Percentiles rank a stretch among this genome's conserved stretches.
Evolutionary conservation across 2,329 filamentous ascomycete genomes (phyloP).

Genomic region (Dactylellina haptotyla): DNA sequence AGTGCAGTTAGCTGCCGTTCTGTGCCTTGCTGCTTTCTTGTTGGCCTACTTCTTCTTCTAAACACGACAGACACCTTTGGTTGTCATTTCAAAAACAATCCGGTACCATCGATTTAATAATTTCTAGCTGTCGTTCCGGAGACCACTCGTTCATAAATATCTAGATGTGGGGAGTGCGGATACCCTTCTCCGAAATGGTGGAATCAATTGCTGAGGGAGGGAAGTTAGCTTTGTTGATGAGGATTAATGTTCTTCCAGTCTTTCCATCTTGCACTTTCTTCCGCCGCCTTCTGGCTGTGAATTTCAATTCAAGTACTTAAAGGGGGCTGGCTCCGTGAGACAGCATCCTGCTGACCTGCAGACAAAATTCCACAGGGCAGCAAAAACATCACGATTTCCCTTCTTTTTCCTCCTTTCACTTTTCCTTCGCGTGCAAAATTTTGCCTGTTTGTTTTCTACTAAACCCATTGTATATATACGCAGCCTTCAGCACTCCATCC

Average conservation of each 20-base stretch:
- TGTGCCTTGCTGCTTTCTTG: slow-evolving; percentile 91
- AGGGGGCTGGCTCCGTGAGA: background rate
- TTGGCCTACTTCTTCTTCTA: slow-evolving; percentile 97
- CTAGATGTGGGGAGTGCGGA: background rate
- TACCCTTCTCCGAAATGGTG: background rate
- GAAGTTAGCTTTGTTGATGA: background rate
- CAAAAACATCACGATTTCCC: slow-evolving; percentile 8
- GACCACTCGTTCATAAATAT: slow-evolving; percentile 3
- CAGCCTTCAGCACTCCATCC: background rate
- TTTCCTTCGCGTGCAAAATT: slow-evolving; percentile 8
- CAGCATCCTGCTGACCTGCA: background rate
- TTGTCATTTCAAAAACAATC: background rate
- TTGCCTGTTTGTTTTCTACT: background rate
- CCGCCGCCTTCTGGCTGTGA: background rate
- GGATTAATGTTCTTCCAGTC: background rate
- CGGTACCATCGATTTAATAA: slow-evolving; percentile 12
- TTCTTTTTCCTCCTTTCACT: background rate
- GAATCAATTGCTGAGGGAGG: background rate
- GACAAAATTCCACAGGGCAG: background rate
- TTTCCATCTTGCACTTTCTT: background rate
- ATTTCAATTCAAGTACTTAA: background rate
- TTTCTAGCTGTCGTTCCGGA: slow-evolving; percentile 12
- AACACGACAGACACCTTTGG: background rate
- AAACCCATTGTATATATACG: slow-evolving; percentile 38
- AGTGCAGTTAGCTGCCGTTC: slow-evolving; percentile 80